Base-by-base conservation (phyloP, 352 stramenopile species). In the Phytophthora litchii region DNA sequence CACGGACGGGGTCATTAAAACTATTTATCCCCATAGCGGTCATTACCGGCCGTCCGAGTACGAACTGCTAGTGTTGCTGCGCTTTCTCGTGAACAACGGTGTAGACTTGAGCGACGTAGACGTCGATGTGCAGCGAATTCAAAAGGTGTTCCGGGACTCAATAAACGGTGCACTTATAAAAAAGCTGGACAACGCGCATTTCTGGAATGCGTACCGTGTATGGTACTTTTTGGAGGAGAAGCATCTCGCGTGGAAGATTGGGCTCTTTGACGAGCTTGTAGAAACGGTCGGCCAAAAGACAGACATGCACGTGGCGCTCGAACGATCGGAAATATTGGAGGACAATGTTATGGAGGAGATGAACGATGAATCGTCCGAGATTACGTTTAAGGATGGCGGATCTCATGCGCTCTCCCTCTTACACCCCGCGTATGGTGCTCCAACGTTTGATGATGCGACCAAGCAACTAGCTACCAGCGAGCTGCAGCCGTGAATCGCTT, bases 21-120 rank as follows among this genome's bases (percentile, higher is more conserved):
- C 83, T 75, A 90, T 99, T 61, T 98, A 98, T 82, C 96, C 96
- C n/a, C 96, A 99, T 78, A 98, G 92, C 17, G 96, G 96, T 59
- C 96, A 99, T 70, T 99, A 99, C 64, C 86, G 96, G 32, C 96
- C 96, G 31, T 93, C 88, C 17, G 96, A 99, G 70, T 89, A 95
- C 50, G 92, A 99, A 67, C 80, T 99, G 54, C 83, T 98, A 40
- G 83, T 97, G 61, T 80, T 98, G 60, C 78, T 99, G 12, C 92
- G 91, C 47, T 98, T 98, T 52, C 74, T 98, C 34, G 78, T 98
- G 38, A 76, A 83, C n/a, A 84, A 89, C 31, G 89, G 93, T 20
- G 83, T 99, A 14, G 88, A 97, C 56, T 62, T 99, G 35, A 78
- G 70, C 27, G 80, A 88, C 29, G 88, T 99, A 44, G 67, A 94